These are phyloP conservation scores for Lentinula raphanica DNA, from an alignment of 768 basidiomycete species.

Conservation along the genomic window DNA sequence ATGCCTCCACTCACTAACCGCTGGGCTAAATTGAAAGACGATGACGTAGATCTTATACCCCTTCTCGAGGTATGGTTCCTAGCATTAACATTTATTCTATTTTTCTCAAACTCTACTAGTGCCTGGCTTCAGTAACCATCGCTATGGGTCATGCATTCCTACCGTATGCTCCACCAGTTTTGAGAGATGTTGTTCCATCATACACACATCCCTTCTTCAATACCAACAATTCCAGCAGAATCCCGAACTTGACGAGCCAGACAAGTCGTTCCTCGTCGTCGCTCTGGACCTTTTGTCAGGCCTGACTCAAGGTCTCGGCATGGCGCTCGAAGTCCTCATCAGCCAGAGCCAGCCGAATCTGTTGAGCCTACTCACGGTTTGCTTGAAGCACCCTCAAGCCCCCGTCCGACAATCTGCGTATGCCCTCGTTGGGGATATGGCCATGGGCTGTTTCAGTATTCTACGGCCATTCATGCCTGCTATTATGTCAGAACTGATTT, in stretches of 20 bases:
- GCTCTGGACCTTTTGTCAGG: slow-evolving; percentile 96
- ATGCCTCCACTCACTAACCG: slow-evolving; percentile 91
- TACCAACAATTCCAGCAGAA: slow-evolving; percentile 88
- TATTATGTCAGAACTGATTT: slow-evolving; percentile 85
- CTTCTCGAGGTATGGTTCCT: slow-evolving; percentile 73
- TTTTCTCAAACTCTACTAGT: slow-evolving; percentile 43
- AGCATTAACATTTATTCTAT: neutral
- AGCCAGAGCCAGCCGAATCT: slow-evolving; percentile 67
- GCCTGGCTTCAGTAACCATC: slow-evolving; percentile 95
- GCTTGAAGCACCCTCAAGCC: slow-evolving; percentile 93
- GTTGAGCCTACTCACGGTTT: slow-evolving; percentile 76
- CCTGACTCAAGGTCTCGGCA: slow-evolving; percentile 88
- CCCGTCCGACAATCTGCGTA: slow-evolving; percentile 95
- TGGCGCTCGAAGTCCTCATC: slow-evolving; percentile 71
- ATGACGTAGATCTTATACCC: slow-evolving; percentile 90
- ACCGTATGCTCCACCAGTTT: slow-evolving; percentile 85
- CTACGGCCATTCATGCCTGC: slow-evolving; percentile 81
- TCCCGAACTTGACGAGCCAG: slow-evolving; percentile 89
- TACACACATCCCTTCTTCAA: slow-evolving; percentile 74
- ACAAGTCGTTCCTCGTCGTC: slow-evolving; percentile 95
- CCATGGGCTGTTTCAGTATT: slow-evolving; percentile 89
- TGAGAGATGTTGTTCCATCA: slow-evolving; percentile 83
- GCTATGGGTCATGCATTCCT: slow-evolving; percentile 88
- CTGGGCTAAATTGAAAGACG: slow-evolving; percentile 88
- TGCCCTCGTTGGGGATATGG: slow-evolving; percentile 96